Conservation (phyloP, 202 grass and related monocot genomes). For the Cymbopogon flexuosus region DNA sequence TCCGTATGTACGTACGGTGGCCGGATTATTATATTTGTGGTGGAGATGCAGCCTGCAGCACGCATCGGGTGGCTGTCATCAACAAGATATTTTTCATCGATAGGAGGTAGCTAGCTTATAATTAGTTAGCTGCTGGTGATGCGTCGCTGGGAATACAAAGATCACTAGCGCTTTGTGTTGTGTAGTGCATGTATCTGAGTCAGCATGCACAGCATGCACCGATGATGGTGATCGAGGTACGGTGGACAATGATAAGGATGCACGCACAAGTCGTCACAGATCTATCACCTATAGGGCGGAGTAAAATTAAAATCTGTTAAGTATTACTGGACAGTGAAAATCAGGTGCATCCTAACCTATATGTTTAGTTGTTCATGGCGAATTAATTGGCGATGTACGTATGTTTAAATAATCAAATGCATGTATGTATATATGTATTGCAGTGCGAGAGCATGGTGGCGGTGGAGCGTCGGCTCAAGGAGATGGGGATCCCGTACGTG, state of each 20-base stretch:
- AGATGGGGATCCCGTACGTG: conserved; percentile 54
- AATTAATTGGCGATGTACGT: too few species aligned
- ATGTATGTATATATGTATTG: too few species aligned
- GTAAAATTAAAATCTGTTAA: too few species aligned
- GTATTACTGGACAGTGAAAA: too few species aligned
- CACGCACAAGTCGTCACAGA: background rate
- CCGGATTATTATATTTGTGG: too few species aligned
- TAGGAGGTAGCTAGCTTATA: too few species aligned
- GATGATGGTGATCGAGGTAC: background rate
- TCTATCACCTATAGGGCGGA: background rate
- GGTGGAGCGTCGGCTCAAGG: conserved; percentile 65
- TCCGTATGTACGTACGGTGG: too few species aligned
- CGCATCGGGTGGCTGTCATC: background rate
- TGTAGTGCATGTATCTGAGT: background rate
- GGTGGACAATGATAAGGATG: conserved; percentile 9
- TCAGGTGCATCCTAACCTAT: too few species aligned
- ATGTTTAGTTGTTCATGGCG: too few species aligned
- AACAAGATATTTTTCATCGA: background rate
- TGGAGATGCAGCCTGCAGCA: too few species aligned
- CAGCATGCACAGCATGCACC: conserved; percentile 9
- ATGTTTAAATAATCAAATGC: too few species aligned
- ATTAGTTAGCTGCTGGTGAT: background rate
- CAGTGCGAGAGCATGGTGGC: conserved; percentile 92
- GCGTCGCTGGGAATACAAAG: background rate
- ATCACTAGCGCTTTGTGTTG: background rate